Evolutionary conservation across 805 yeast species (phyloP).

Genomic region (Saturnispora sanitii): DNA sequence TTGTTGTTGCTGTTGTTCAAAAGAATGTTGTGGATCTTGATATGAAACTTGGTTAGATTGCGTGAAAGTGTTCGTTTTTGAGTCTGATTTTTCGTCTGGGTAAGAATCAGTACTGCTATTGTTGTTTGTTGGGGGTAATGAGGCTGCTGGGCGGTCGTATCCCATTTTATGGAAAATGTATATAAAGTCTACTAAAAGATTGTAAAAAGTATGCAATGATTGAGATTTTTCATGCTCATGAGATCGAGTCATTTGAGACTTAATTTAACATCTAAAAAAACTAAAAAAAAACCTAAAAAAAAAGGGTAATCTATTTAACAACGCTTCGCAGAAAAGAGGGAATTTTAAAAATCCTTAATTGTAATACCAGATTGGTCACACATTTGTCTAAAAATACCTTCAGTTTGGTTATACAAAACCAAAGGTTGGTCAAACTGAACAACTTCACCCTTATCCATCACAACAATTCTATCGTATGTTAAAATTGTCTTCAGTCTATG

Average conservation of each 20-base stretch:
- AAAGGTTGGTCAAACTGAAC: slow-evolving; percentile 47
- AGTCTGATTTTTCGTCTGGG: neutral
- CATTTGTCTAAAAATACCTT: slow-evolving; percentile 43
- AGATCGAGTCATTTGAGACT: neutral
- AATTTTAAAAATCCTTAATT: neutral
- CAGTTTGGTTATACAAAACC: slow-evolving; percentile 34
- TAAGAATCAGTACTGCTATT: neutral
- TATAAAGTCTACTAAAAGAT: neutral
- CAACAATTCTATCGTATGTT: slow-evolving; percentile 48
- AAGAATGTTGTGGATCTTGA: neutral
- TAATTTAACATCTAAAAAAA: neutral
- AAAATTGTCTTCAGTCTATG: slow-evolving; percentile 59
- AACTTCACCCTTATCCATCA: slow-evolving; percentile 46
- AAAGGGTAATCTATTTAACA: too few species aligned
- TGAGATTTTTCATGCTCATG: neutral
- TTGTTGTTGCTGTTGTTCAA: neutral
- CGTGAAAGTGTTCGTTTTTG: neutral
- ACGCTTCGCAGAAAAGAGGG: neutral
- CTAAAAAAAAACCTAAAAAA: neutral
- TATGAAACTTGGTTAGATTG: neutral
- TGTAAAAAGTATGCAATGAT: neutral
- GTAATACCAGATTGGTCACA: slow-evolving; percentile 40
- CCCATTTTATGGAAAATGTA: neutral
- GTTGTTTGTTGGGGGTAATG: neutral
- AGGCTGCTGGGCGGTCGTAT: neutral